phyloP scores from a whole-genome alignment of 257 asterid species.

The Echium plantagineum region DNA sequence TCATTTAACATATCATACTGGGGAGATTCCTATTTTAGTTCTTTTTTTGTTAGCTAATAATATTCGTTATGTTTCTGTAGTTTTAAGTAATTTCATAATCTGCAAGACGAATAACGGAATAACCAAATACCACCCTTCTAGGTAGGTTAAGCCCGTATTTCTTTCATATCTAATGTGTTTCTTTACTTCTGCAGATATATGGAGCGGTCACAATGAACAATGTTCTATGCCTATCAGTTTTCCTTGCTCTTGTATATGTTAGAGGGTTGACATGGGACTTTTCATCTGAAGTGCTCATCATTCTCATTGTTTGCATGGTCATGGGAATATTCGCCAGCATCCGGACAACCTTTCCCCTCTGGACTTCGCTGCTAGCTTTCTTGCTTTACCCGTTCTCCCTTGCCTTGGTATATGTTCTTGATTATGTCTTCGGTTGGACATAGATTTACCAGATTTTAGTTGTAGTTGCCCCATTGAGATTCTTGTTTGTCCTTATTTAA shows the following conservation, averaged over 20 bases:
- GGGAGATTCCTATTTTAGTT: too few relatives aligned
- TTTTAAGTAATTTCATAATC: too few relatives aligned
- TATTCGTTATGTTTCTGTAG: too few relatives aligned
- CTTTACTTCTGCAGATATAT: slow-evolving; percentile 11
- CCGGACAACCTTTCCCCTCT: slow-evolving; percentile 13
- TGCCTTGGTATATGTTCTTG: slow-evolving; percentile 10
- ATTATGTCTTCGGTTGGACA: slow-evolving; percentile 8
- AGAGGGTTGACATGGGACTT: slow-evolving; percentile 15
- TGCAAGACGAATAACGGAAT: too few relatives aligned
- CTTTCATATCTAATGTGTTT: not conserved
- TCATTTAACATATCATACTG: too few relatives aligned
- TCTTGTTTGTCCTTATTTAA: not conserved
- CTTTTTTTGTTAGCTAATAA: too few relatives aligned
- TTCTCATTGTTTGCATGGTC: slow-evolving; percentile 12
- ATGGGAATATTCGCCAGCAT: slow-evolving; percentile 14
- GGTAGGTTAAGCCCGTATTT: too few relatives aligned
- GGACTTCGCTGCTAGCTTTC: slow-evolving; percentile 14
- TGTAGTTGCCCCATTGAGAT: not conserved
- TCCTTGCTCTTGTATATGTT: slow-evolving; percentile 13
- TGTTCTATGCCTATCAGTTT: slow-evolving; percentile 10
- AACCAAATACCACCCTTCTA: too few relatives aligned
- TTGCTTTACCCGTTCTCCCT: slow-evolving; percentile 17
- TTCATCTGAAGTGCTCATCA: slow-evolving; percentile 14
- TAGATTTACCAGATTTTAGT: not conserved
- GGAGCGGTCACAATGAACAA: slow-evolving; percentile 20